A percentile compares a stretch with the other conserved stretches of the same genome.
Conservation (phyloP, 2,329 filamentous ascomycete genomes). For the Kalmusia sp. region DNA sequence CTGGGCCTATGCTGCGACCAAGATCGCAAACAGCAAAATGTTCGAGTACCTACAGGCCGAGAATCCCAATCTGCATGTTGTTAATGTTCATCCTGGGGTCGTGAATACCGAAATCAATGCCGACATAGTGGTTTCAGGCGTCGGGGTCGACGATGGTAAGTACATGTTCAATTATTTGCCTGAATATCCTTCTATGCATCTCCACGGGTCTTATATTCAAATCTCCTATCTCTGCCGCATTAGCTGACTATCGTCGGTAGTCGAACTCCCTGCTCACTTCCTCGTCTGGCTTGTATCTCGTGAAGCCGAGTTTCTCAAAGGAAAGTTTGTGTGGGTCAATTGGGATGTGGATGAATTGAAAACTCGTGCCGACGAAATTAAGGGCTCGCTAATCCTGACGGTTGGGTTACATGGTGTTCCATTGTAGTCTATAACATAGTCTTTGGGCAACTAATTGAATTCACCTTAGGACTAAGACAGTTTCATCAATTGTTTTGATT, state of each 20-base stretch:
- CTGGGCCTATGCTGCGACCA: slow-evolving; percentile 37
- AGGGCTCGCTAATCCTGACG: slow-evolving; percentile 13
- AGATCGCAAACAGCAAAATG: slow-evolving; percentile 42
- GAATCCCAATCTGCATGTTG: slow-evolving; percentile 45
- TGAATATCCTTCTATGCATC: slow-evolving; percentile 3
- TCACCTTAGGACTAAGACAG: too few relatives aligned
- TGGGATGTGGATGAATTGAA: slow-evolving; percentile 42
- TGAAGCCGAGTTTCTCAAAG: slow-evolving; percentile 25
- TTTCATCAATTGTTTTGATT: too few relatives aligned
- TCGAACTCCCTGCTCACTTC: slow-evolving; percentile 35
- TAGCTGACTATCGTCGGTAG: slow-evolving; percentile 13
- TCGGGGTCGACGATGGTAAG: slow-evolving; percentile 19
- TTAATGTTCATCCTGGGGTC: slow-evolving; percentile 50
- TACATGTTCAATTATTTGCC: slow-evolving; percentile 4
- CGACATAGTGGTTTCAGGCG: not conserved
- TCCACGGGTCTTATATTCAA: slow-evolving; percentile 6
- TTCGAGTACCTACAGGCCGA: slow-evolving; percentile 45
- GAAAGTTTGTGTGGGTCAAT: slow-evolving; percentile 25
- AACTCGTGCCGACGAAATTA: slow-evolving; percentile 16
- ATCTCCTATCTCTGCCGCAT: slow-evolving; percentile 4
- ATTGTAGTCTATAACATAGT: slow-evolving; percentile 11
- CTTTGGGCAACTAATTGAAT: not conserved
- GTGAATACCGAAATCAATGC: slow-evolving; percentile 44
- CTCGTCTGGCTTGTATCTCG: slow-evolving; percentile 36
- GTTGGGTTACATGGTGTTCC: slow-evolving; percentile 16